Conservation (phyloP, 148 eudicot genomes). For the Nepenthes gracilis region DNA sequence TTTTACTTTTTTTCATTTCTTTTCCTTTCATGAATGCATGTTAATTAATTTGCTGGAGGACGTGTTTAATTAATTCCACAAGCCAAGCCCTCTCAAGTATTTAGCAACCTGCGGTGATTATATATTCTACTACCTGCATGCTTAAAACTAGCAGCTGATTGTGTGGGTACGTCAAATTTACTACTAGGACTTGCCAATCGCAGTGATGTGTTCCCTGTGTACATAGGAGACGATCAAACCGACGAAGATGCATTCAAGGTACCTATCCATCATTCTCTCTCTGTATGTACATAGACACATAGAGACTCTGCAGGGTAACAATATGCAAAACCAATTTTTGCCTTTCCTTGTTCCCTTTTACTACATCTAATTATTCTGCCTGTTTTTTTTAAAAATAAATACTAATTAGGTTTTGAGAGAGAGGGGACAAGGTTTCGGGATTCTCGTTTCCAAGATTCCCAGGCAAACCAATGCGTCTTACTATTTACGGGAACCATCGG, state of each 20-base stretch:
- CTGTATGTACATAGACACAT: too few relatives aligned
- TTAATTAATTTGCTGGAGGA: too few relatives aligned
- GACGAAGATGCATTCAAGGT: conserved; percentile 99
- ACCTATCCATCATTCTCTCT: neutral
- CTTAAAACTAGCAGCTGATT: too few relatives aligned
- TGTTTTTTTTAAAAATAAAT: neutral
- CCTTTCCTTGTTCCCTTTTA: neutral
- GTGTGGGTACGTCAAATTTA: neutral
- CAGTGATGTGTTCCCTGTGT: conserved; percentile 70
- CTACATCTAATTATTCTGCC: neutral
- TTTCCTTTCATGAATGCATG: too few relatives aligned
- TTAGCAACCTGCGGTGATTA: too few relatives aligned
- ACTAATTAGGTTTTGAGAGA: conserved; percentile 51
- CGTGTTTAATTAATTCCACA: too few relatives aligned
- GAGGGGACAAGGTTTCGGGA: conserved; percentile 87
- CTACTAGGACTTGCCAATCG: conserved; percentile 53
- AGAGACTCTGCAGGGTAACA: neutral
- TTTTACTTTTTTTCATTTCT: neutral
- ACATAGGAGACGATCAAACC: conserved; percentile 87
- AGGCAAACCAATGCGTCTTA: conserved; percentile 88
- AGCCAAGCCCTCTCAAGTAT: too few relatives aligned
- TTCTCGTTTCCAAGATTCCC: conserved; percentile 71
- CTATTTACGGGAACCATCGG: conserved; percentile 67
- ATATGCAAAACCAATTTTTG: neutral
- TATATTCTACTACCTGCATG: too few relatives aligned